Conservation (phyloP, 2,329 filamentous ascomycete genomes). For the Orbilia ellipsospora region DNA sequence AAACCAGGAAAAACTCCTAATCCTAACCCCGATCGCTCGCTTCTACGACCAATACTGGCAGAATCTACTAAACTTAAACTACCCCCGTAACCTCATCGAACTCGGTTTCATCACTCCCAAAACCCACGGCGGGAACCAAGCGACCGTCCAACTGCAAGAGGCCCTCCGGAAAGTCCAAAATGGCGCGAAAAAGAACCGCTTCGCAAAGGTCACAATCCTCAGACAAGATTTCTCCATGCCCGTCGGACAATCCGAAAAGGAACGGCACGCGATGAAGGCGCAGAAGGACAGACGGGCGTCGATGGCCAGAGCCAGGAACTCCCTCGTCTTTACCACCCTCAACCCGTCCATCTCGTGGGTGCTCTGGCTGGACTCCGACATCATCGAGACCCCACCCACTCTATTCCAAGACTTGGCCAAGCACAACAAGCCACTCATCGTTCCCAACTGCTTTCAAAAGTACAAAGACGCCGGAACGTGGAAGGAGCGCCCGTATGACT, state of each 20-base stretch:
- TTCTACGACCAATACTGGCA: slow-evolving; percentile 98
- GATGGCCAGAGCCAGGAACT: slow-evolving; percentile 95
- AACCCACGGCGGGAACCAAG: slow-evolving; percentile 88
- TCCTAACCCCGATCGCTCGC: slow-evolving; percentile 89
- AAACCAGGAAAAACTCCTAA: slow-evolving; percentile 86
- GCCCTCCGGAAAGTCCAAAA: slow-evolving; percentile 87
- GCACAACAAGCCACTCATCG: slow-evolving; percentile 90
- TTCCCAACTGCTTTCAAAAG: slow-evolving; percentile 94
- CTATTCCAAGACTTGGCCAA: slow-evolving; percentile 91
- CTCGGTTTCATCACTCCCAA: slow-evolving; percentile 96
- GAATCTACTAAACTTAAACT: slow-evolving; percentile 83
- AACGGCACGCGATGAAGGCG: slow-evolving; percentile 90
- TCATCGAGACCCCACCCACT: slow-evolving; percentile 84
- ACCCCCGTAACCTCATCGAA: slow-evolving; percentile 94
- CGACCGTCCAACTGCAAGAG: slow-evolving; percentile 82
- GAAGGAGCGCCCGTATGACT: slow-evolving; percentile 86
- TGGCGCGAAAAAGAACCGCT: slow-evolving; percentile 81
- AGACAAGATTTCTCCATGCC: slow-evolving; percentile 93
- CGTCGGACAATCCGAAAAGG: slow-evolving; percentile 80
- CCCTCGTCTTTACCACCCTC: slow-evolving; percentile 91
- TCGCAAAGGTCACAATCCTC: slow-evolving; percentile 92
- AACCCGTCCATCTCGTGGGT: slow-evolving; percentile 95
- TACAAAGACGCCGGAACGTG: slow-evolving; percentile 77
- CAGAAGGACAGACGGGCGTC: slow-evolving; percentile 86
- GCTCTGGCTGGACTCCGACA: slow-evolving; percentile 92